These are phyloP conservation scores for Aphanomyces astaci DNA, from an alignment of 352 stramenopile species.

Conservation along the genomic window DNA sequence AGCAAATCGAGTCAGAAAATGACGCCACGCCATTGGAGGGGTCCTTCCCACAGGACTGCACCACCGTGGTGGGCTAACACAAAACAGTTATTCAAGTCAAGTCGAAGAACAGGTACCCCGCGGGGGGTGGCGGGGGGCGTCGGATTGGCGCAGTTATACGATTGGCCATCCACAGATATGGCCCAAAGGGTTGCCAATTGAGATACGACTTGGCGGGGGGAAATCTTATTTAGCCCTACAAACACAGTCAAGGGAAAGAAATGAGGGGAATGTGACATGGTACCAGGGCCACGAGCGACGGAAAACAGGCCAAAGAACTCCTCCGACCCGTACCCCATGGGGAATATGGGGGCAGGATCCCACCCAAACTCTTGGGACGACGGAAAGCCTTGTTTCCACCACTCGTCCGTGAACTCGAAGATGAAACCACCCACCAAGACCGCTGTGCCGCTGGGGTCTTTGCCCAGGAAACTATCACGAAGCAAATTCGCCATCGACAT, in stretches of 20 bases:
- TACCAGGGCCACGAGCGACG: not conserved
- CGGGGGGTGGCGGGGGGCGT: not conserved
- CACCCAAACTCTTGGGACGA: conserved; percentile 45
- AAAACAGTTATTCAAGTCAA: not conserved
- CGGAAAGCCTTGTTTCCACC: conserved; percentile 54
- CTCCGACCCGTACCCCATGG: conserved; percentile 51
- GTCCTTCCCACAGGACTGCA: not conserved
- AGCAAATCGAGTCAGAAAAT: not conserved
- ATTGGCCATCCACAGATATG: not conserved
- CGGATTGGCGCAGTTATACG: not conserved
- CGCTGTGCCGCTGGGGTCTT: not conserved
- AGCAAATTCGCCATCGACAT: not conserved
- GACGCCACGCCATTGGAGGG: not conserved
- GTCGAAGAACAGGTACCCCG: not conserved
- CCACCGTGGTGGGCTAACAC: not conserved
- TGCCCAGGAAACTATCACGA: conserved; percentile 3
- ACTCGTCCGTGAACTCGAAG: conserved; percentile 73
- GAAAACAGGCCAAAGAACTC: conserved; percentile 52
- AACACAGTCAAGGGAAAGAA: not conserved
- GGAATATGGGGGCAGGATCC: conserved; percentile 42
- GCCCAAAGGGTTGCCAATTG: not conserved
- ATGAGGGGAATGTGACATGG: not conserved
- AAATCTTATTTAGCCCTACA: not conserved
- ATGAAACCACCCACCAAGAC: conserved; percentile 34
- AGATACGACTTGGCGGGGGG: not conserved